Evolutionary conservation across 306 rosid genomes (phyloP), one percentile per base, ranked within the genome.

Genomic region (Ammopiptanthus mongolicus): DNA sequence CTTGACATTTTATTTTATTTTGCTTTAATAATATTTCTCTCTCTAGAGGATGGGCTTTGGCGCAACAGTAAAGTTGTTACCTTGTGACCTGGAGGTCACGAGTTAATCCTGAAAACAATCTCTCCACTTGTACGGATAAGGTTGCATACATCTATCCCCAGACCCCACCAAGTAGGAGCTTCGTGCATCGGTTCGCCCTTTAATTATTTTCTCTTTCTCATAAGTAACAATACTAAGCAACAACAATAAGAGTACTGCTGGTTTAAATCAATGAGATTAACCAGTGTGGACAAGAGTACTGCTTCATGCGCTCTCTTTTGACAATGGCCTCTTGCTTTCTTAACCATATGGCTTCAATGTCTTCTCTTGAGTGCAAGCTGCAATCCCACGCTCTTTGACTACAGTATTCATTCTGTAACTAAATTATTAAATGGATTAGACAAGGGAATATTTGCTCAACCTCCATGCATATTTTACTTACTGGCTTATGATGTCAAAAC

Each of bases 281-380:
- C 85, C 88, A 64, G 14, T 87, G 92, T 34, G 98, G 91, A 82
- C 76, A 89, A 8, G 98, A 91, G 80, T 91, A 93, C 67, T 87
- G 91, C 75, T 78, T 84, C 96, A 89, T 88, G 75, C 97, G 89
- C 42, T 91, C 97, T 76, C 93, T 85, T 84, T 89, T 93, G 78
- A 44, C 73, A 33, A 69, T 31, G 23, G 92, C 98, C 29, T 93
- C 96, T 81, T 88, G 91, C 80, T 82, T 91, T 83, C 79, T 89
- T 39, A 73, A 75, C 89, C 81, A 73, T 63, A 77, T 69, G 39
- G 86, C 76, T 73, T 88, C 93, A 69, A 82, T 76, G 52, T 87
- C 91, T 81, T 91, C 90, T 73, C 82, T 84, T 1, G 90, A 86
- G 19, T 52, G 81, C n/a, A 56, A 64, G 81, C 96, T 89, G 80